Percentiles rank a stretch among this genome's conserved stretches.
phyloP scores from a whole-genome alignment of 768 basidiomycete species.

The Lactarius akahatsu region DNA sequence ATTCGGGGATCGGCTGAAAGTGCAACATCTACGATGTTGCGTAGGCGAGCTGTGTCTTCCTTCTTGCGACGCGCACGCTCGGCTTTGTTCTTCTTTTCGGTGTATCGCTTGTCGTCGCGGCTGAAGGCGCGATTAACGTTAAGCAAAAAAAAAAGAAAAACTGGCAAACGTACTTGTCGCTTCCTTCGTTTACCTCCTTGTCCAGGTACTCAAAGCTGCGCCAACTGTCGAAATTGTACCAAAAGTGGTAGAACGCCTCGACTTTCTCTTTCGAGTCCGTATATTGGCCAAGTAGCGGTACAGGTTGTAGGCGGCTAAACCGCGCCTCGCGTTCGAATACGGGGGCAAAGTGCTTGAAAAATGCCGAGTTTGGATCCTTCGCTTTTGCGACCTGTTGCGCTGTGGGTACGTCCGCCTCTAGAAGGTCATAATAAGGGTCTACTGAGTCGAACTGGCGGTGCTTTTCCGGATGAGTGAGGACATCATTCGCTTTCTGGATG shows the following conservation, averaged over 20 bases:
- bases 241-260: conserved; percentile 96
- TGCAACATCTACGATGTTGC: conserved; percentile 82
- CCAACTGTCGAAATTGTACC: conserved; percentile 99
- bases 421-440: conserved; percentile 70
- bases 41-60: conserved; percentile 90
- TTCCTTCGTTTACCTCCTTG: conserved; percentile 98
- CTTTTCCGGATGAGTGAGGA: conserved; percentile 81
- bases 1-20: conserved; percentile 88
- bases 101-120: conserved; percentile 98
- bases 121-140: conserved; percentile 39
- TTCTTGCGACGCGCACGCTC: conserved; percentile 96
- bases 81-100: conserved; percentile 99
- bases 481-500: conserved; percentile 97
- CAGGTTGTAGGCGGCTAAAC: conserved; percentile 84
- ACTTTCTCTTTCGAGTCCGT: conserved; percentile 78
- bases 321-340: conserved; percentile 90
- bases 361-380: conserved; percentile 52
- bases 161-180: conserved; percentile 67
- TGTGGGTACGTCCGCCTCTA: conserved; percentile 77
- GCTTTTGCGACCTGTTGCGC: conserved; percentile 54
- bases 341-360: conserved; percentile 73
- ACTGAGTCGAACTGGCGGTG: conserved; percentile 96
- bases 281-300: conserved; percentile 71
- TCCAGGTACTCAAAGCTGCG: conserved; percentile 96
- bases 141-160: not conserved